phyloP scores from a whole-genome alignment of 441 rosid genomes.

The Lagerstroemia fauriei region DNA sequence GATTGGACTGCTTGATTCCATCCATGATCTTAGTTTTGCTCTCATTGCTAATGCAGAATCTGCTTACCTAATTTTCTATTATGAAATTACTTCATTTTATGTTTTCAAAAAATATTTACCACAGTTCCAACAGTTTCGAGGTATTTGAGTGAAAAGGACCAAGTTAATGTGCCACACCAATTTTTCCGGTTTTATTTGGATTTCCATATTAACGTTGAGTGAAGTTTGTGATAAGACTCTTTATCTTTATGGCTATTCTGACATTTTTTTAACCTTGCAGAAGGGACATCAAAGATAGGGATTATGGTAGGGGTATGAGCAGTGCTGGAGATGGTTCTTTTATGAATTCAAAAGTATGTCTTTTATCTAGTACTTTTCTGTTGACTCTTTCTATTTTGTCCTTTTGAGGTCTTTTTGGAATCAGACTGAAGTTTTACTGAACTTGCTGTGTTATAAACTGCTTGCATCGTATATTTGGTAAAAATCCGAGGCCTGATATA shows the following conservation, averaged over 20 bases:
- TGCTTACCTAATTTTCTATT: background rate
- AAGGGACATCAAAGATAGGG: conserved; percentile 82
- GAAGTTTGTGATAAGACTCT: background rate
- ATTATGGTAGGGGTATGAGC: conserved; percentile 67
- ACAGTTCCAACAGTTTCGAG: background rate
- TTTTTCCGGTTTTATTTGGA: background rate
- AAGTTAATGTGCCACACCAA: background rate
- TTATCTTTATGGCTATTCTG: background rate
- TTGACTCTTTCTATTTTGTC: background rate
- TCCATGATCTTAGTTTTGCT: background rate
- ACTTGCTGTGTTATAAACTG: background rate
- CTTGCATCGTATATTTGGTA: background rate
- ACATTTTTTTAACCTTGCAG: conserved; percentile 25
- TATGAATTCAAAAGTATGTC: conserved; percentile 66
- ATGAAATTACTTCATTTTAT: background rate
- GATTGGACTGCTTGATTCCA: background rate
- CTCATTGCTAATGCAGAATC: background rate
- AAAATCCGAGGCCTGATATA: background rate
- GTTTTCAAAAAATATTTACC: background rate
- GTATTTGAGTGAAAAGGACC: background rate
- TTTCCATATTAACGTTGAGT: background rate
- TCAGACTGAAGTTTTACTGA: background rate
- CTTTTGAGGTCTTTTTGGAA: background rate
- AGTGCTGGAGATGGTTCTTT: conserved; percentile 57
- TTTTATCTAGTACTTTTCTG: conserved; percentile 26